Evolutionary conservation across 2,329 filamentous ascomycete species (phyloP).

Genomic region (Periglandula ipomoeae): DNA sequence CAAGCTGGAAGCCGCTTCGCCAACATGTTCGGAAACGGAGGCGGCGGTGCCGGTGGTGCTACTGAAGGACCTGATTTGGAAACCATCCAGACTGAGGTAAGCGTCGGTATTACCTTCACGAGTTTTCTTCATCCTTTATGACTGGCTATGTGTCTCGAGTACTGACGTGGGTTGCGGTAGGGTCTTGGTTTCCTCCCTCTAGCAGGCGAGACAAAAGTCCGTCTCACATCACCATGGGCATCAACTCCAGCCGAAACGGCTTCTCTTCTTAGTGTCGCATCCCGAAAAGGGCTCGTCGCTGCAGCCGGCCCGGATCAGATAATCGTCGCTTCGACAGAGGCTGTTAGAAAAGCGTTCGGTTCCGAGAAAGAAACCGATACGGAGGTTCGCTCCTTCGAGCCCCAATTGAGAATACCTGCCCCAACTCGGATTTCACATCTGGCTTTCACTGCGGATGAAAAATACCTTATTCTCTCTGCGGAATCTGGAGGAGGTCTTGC

Average conservation of each 20-base stretch:
- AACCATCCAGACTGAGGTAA: conserved; percentile 75
- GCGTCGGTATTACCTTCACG: conserved; percentile 5
- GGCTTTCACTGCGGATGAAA: conserved; percentile 83
- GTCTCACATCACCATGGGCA: conserved; percentile 72
- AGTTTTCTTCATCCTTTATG: background rate
- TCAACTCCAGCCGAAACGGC: conserved; percentile 65
- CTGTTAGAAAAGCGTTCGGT: conserved; percentile 67
- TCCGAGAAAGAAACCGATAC: conserved; percentile 48
- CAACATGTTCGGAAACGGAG: conserved; percentile 49
- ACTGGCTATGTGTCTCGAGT: background rate
- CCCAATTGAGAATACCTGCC: conserved; percentile 64
- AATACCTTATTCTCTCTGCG: conserved; percentile 71
- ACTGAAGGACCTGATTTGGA: conserved; percentile 57
- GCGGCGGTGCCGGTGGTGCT: conserved; percentile 30
- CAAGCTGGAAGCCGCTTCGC: conserved; percentile 27
- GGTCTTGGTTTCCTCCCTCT: conserved; percentile 74
- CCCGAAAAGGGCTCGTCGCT: conserved; percentile 70
- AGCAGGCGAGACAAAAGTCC: conserved; percentile 73
- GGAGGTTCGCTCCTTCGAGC: conserved; percentile 61
- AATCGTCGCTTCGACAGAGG: conserved; percentile 65
- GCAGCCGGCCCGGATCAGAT: conserved; percentile 78
- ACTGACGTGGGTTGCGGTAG: conserved; percentile 26
- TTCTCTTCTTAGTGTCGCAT: conserved; percentile 77
- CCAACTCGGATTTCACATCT: conserved; percentile 76
- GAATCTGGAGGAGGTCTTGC: conserved; percentile 74